Evolutionary conservation across 1,139 yeast species (phyloP).

Genomic region (Taphrina wiesneri): DNA sequence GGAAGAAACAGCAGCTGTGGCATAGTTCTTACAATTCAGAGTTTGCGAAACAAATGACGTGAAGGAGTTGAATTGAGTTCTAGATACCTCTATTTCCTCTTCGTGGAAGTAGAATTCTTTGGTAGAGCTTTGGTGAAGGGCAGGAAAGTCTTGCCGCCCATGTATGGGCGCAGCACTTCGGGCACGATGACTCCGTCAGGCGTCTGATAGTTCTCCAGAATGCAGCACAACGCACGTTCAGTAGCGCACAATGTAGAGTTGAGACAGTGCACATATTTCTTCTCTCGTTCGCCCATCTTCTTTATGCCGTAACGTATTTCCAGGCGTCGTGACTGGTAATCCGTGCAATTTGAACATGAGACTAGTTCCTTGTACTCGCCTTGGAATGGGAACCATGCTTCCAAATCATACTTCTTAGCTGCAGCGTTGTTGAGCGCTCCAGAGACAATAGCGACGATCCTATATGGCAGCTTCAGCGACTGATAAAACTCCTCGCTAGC

Average conservation of each 20-base stretch:
- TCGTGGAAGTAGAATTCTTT: conserved; percentile 56
- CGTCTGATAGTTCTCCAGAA: conserved; percentile 95
- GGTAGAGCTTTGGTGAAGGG: conserved; percentile 90
- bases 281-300: conserved; percentile 91
- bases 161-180: conserved; percentile 89
- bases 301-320: conserved; percentile 98
- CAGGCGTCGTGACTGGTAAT: conserved; percentile 95
- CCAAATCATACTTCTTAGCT: conserved; percentile 96
- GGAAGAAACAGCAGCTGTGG: neutral
- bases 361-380: conserved; percentile 97
- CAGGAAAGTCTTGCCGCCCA: conserved; percentile 96
- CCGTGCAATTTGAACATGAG: conserved; percentile 98
- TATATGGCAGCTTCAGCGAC: conserved; percentile 87
- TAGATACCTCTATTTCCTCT: conserved; percentile 37
- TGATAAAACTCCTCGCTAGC: conserved; percentile 90
- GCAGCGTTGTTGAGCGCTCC: conserved; percentile 99
- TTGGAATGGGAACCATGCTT: conserved; percentile 99
- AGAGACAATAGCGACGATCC: conserved; percentile 96
- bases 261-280: conserved; percentile 97
- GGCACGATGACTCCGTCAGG: conserved; percentile 81
- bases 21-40: neutral
- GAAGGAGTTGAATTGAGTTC: too few relatives aligned
- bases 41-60: neutral
- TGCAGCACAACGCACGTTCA: conserved; percentile 95
- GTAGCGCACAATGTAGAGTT: conserved; percentile 97